Base-by-base conservation (phyloP, 2,329 filamentous ascomycete genomes). In the Pezicula carpinea region DNA sequence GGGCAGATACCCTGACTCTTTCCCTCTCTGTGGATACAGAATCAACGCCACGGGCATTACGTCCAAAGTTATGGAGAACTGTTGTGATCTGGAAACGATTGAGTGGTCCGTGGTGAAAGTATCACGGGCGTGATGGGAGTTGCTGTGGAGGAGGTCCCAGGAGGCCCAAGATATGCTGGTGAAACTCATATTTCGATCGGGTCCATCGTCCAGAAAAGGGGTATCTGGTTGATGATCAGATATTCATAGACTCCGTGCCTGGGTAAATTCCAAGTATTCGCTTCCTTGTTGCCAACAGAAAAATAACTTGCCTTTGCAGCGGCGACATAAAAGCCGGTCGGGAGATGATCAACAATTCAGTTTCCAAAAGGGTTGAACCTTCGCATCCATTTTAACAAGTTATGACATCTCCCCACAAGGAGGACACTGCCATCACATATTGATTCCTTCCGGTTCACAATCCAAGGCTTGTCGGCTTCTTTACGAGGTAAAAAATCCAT, bases 131-230 rank as follows among this genome's bases (percentile, higher is more conserved):
- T 29, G 26, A 29, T 11, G 13, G 26, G 26, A 29, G 26, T 29
- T 29, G 26, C 13, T 29, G 26, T 29, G 26, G 26, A 29, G 26
- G 26, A 10, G 26, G n/a, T n/a, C n/a, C 26, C 13, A 29, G 38
- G 38, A 40, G 38, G 38, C 26, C 38, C 23, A 15, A 40, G 38
- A 40, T 23, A 40, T 40, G 38, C 38, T 40, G 38, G 38, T 40
- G 38, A 23, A 40, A 40, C 38, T 40, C 38, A 40, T 21, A 40
- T 35, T 40, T 40, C 19, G 38, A 40, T 40, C 38, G 38, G 38
- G 22, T 35, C 33, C n/a, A 35, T 15, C 33, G 14, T 3, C 38
- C 22, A 13, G n/a, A 40, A 40, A 29, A 22, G 38, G 38, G 19
- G 22, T n/a, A 15, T 23, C 22, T 22, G 38, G 4, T 13, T 23